Base-by-base conservation (phyloP, 202 grass and related monocot species). In the Zoysia matrella region DNA sequence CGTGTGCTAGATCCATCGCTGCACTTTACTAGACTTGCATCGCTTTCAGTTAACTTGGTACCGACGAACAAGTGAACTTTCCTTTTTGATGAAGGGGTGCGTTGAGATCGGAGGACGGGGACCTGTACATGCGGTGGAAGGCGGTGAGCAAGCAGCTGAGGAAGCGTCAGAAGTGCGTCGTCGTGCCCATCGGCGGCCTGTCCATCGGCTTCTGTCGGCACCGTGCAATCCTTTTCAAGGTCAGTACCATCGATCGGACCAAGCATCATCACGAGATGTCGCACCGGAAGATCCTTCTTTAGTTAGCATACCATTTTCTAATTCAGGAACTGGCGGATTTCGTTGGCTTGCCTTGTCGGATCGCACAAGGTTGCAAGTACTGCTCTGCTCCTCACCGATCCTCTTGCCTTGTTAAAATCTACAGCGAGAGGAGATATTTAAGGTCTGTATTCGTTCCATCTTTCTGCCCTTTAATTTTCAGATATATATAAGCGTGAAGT, bases 161-260 rank as follows among this genome's bases (percentile, higher is more conserved):
- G 63, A 93, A 88, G 73, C 76, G 77, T 49, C 84, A 94, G 89
- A 73, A 81, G 67, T 86, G 88, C 46, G 76, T 90, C 77, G 90
- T 94, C 39, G 67, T 98, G 45, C 90, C 95, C 51, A 98, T 98
- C 66, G 90, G 95, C 12, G 82, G 76, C 69, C 49, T 98, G 46
- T 88, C 88, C 81, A 73, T 95, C 1, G 95, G 95, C 3, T 91
- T 98, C 88, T 95, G 95, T 81, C 79, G 95, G 76, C 95, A 98
- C 75, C 92, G 95, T 4, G 88, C 92, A 54, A 95, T 98, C 53
- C 88, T 98, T 65, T 95, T 98, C 84, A 98, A 98, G 94, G 91
- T 86, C 55, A 46, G 10, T 52, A 15, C 44, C 73, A 10, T 81
- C 6, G 3, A 13, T 56, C 52, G 15, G 51, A 14, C 8, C 11